Percentiles rank a stretch among this genome's conserved stretches.
phyloP scores from a whole-genome alignment of 495 filamentous ascomycete species.

The Clohesyomyces aquaticus region DNA sequence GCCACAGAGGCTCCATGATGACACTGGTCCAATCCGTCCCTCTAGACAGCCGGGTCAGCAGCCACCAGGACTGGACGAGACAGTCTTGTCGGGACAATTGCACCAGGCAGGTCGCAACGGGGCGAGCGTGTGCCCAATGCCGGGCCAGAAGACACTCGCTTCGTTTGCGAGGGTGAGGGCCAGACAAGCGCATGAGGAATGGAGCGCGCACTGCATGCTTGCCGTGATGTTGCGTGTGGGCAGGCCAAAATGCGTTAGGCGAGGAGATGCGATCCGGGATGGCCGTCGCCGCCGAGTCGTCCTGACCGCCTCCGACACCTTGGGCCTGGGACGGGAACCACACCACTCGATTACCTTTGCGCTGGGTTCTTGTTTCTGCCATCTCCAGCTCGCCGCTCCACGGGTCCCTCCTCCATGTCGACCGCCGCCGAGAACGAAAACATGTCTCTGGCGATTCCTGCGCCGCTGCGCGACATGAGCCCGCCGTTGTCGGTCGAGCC shows the following conservation, averaged over 20 bases:
- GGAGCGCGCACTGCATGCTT: neutral
- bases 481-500: constrained; percentile 38
- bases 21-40: constrained; percentile 13
- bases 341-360: constrained; percentile 20
- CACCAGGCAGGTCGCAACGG: neutral
- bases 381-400: constrained; percentile 19
- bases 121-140: neutral
- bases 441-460: constrained; percentile 39
- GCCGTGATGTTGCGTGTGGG: neutral
- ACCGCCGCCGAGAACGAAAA: constrained; percentile 31
- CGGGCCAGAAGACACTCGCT: too few relatives aligned
- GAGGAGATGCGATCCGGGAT: neutral
- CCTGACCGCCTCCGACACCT: constrained; percentile 6
- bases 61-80: constrained; percentile 16
- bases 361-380: constrained; percentile 29
- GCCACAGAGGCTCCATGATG: neutral
- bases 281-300: neutral
- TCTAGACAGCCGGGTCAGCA: constrained; percentile 17
- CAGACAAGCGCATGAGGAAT: neutral
- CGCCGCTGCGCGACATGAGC: constrained; percentile 30
- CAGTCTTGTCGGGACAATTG: neutral
- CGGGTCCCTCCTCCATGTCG: constrained; percentile 11
- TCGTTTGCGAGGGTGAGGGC: neutral
- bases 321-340: neutral
- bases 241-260: neutral